Percentiles rank a stretch among this genome's conserved stretches.
phyloP scores from a whole-genome alignment of 192 early-diverging fungal genomes.

The Coemansia sp. region DNA sequence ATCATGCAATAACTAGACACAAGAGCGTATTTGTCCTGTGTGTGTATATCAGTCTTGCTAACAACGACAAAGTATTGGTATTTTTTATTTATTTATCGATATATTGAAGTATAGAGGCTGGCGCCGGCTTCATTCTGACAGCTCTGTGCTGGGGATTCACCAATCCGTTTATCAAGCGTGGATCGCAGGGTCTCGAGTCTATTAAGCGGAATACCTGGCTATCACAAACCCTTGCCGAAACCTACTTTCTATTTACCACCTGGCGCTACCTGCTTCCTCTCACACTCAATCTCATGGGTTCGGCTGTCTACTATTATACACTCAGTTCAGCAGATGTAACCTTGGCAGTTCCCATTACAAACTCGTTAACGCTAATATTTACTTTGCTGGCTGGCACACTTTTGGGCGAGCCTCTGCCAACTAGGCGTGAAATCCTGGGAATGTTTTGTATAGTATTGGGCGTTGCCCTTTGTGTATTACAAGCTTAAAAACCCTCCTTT shows the following conservation, averaged over 20 bases:
- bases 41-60: too few relatives aligned
- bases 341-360: slow-evolving; percentile 87
- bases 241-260: slow-evolving; percentile 71
- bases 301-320: slow-evolving; percentile 89
- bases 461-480: slow-evolving; percentile 62
- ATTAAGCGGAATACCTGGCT: slow-evolving; percentile 61
- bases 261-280: slow-evolving; percentile 92
- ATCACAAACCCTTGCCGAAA: slow-evolving; percentile 58
- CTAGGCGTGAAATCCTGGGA: slow-evolving; percentile 58
- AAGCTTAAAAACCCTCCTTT: slow-evolving; percentile 13
- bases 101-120: too few relatives aligned
- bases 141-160: slow-evolving; percentile 94
- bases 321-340: slow-evolving; percentile 80
- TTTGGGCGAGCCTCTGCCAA: slow-evolving; percentile 73
- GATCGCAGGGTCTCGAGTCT: slow-evolving; percentile 73
- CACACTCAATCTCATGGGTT: slow-evolving; percentile 86
- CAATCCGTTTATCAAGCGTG: slow-evolving; percentile 93
- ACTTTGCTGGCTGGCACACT: slow-evolving; percentile 74
- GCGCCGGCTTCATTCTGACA: slow-evolving; percentile 56
- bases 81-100: too few relatives aligned
- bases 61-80: too few relatives aligned
- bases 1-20: too few relatives aligned
- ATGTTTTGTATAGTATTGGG: slow-evolving; percentile 68
- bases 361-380: slow-evolving; percentile 85
- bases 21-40: too few relatives aligned